phyloP scores from a whole-genome alignment of 2,329 filamentous ascomycete species.

The Sporothrix pseudoabietina region DNA sequence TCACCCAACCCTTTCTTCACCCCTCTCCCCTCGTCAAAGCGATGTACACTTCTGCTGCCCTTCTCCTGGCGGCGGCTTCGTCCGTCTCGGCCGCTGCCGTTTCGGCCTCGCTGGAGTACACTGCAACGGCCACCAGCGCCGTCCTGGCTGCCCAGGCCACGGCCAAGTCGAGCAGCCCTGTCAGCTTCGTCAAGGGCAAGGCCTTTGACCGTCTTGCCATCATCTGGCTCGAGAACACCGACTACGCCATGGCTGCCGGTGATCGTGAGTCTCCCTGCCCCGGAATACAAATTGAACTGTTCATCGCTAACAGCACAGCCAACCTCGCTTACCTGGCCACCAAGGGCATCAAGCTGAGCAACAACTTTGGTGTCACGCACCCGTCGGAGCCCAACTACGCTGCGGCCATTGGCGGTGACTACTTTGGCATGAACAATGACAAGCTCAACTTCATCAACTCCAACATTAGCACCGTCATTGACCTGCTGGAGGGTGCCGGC shows the following conservation, averaged over 20 bases:
- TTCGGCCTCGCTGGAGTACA: slow-evolving; percentile 43
- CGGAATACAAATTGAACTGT: background rate
- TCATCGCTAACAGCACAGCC: slow-evolving; percentile 36
- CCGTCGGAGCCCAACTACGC: slow-evolving; percentile 78
- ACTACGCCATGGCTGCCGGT: slow-evolving; percentile 64
- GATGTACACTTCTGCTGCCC: slow-evolving; percentile 29
- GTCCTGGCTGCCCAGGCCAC: slow-evolving; percentile 62
- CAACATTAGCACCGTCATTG: slow-evolving; percentile 68
- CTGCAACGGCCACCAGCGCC: slow-evolving; percentile 53
- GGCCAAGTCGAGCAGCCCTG: slow-evolving; percentile 61
- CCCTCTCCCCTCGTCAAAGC: background rate
- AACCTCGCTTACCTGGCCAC: slow-evolving; percentile 60
- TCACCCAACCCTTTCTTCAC: background rate
- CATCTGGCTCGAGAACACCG: slow-evolving; percentile 78
- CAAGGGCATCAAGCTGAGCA: slow-evolving; percentile 63
- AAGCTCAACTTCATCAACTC: slow-evolving; percentile 58
- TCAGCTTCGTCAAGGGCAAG: slow-evolving; percentile 67
- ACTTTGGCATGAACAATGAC: slow-evolving; percentile 73
- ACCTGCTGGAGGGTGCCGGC: slow-evolving; percentile 65
- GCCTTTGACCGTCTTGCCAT: slow-evolving; percentile 71
- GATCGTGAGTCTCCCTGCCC: slow-evolving; percentile 54
- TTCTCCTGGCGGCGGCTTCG: slow-evolving; percentile 32
- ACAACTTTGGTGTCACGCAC: slow-evolving; percentile 66
- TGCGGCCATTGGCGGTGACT: slow-evolving; percentile 67
- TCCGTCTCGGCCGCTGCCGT: slow-evolving; percentile 29